These are phyloP conservation scores for Areca catechu DNA, from an alignment of 176 grass and related monocot species.

Conservation along the genomic window DNA sequence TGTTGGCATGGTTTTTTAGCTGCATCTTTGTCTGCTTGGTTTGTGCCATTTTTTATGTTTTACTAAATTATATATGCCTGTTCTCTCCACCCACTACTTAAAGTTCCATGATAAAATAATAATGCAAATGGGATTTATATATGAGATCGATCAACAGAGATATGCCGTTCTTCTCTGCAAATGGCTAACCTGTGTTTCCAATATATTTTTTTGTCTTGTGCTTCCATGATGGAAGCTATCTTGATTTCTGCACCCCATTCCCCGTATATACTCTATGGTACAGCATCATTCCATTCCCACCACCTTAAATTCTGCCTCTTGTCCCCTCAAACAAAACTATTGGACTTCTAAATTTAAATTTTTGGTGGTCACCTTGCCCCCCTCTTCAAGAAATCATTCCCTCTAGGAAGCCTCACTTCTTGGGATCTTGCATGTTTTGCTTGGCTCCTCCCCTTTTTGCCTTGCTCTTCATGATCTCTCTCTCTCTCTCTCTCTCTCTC, in stretches of 20 bases:
- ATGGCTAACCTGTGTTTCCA: too few species aligned
- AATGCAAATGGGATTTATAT: conserved; percentile 1
- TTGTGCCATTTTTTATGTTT: conserved; percentile 13
- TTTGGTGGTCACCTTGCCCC: conserved; percentile 46
- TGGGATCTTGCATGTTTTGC: conserved; percentile 62
- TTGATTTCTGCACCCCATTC: too few species aligned
- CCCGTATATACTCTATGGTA: conserved; percentile 48
- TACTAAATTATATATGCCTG: background rate
- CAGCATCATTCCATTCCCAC: conserved; percentile 52
- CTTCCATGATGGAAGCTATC: conserved; percentile 14
- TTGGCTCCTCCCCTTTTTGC: conserved; percentile 20
- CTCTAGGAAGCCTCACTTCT: conserved; percentile 53
- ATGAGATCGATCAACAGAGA: conserved; percentile 12
- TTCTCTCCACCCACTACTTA: conserved; percentile 9
- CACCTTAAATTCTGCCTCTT: conserved; percentile 76
- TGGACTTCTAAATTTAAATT: conserved; percentile 71
- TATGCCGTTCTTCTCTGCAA: background rate
- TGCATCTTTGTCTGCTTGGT: conserved; percentile 13
- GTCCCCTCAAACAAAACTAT: conserved; percentile 99
- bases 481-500: too few species aligned
- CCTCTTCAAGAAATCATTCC: conserved; percentile 37
- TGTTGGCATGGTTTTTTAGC: conserved; percentile 24
- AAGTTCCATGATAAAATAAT: conserved; percentile 1
- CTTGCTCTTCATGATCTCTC: background rate
- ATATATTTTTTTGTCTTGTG: too few species aligned